Percentiles rank a stretch among this genome's conserved stretches.
phyloP scores from a whole-genome alignment of 805 yeast genomes.

The Starmera pachycereana region DNA sequence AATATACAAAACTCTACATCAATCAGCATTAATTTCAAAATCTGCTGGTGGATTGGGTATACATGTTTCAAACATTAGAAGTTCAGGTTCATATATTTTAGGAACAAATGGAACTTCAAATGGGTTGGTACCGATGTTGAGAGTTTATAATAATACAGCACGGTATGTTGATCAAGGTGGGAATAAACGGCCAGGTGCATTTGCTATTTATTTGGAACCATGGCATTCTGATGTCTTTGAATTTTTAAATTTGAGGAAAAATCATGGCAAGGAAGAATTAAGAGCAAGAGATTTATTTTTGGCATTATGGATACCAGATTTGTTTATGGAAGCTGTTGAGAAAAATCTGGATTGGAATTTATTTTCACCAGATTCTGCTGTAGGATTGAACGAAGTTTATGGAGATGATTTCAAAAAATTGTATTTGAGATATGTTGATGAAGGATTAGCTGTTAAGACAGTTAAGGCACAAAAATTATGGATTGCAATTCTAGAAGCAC shows the following conservation, averaged over 20 bases:
- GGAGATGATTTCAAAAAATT: constrained; percentile 76
- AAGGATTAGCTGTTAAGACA: constrained; percentile 53
- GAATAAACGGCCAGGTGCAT: constrained; percentile 96
- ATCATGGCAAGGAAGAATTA: constrained; percentile 90
- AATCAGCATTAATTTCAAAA: constrained; percentile 85
- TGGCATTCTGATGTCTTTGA: constrained; percentile 95
- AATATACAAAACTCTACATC: constrained; percentile 80
- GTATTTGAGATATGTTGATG: constrained; percentile 62
- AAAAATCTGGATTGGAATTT: constrained; percentile 73
- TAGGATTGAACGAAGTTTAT: constrained; percentile 73
- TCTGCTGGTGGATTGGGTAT: constrained; percentile 95
- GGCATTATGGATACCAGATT: constrained; percentile 92
- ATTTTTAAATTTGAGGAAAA: constrained; percentile 78
- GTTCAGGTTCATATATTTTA: constrained; percentile 83
- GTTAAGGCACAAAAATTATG: constrained; percentile 89
- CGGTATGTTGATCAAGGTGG: constrained; percentile 98
- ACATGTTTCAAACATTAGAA: constrained; percentile 79
- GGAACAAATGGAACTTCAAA: constrained; percentile 90
- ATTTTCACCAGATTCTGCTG: constrained; percentile 84
- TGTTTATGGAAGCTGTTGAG: constrained; percentile 88
- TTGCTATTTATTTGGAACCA: constrained; percentile 90
- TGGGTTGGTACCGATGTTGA: constrained; percentile 90
- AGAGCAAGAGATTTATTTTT: constrained; percentile 91
- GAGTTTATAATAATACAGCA: constrained; percentile 94
- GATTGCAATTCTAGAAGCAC: constrained; percentile 84